Evolutionary conservation across 352 stramenopile genomes (phyloP).

Genomic region (Globisporangium spinosum): DNA sequence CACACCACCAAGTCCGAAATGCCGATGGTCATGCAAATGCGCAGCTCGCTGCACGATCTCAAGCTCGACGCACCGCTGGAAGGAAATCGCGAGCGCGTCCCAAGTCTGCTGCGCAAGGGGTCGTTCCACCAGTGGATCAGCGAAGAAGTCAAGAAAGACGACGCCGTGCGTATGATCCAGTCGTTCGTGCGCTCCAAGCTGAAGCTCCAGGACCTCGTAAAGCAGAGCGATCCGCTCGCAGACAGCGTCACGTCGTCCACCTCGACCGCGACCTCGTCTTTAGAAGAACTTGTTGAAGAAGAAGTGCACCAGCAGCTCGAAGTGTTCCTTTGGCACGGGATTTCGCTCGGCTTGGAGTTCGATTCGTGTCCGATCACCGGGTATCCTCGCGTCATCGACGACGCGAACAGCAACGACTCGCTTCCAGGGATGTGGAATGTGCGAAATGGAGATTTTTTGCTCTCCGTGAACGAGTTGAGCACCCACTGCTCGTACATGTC

Average conservation of each 20-base stretch:
- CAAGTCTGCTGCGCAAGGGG: slow-evolving; percentile 3
- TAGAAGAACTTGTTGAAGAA: slow-evolving; percentile 29
- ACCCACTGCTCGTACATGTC: slow-evolving; percentile 33
- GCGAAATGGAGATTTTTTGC: slow-evolving; percentile 51
- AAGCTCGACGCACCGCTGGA: neutral
- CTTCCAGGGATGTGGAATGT: slow-evolving; percentile 69
- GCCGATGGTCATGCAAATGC: neutral
- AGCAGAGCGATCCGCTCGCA: slow-evolving; percentile 16
- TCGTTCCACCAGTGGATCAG: slow-evolving; percentile 35
- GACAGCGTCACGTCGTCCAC: slow-evolving; percentile 11
- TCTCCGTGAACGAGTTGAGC: slow-evolving; percentile 56
- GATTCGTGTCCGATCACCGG: slow-evolving; percentile 41
- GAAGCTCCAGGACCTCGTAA: neutral
- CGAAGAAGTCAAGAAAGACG: slow-evolving; percentile 28
- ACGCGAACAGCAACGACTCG: slow-evolving; percentile 51
- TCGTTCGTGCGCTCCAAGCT: slow-evolving; percentile 28
- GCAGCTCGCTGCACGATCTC: neutral
- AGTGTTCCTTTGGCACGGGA: slow-evolving; percentile 61
- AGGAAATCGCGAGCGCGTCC: slow-evolving; percentile 6
- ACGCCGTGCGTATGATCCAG: slow-evolving; percentile 34
- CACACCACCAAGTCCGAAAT: neutral
- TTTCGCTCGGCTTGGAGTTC: slow-evolving; percentile 47
- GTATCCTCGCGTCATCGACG: slow-evolving; percentile 46
- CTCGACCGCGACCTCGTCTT: slow-evolving; percentile 16
- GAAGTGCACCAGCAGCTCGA: slow-evolving; percentile 45